These are phyloP conservation scores for Mortierella sp. DNA, from an alignment of 371 early-diverging fungal species.

Conservation along the genomic window DNA sequence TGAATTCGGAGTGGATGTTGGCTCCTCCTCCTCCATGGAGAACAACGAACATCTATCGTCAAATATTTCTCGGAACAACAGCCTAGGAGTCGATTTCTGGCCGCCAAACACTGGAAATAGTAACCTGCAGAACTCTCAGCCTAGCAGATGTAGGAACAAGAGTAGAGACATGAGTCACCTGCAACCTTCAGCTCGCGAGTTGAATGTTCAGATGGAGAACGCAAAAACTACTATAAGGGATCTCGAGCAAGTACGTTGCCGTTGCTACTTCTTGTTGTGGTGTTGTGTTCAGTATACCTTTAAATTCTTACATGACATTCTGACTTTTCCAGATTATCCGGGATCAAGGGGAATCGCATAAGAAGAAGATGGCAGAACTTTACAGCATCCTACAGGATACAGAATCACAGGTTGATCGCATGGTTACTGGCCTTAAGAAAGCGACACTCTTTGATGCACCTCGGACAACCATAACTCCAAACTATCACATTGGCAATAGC, in stretches of 20 bases:
- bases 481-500: background rate
- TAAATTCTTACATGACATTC: background rate
- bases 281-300: too few relatives aligned
- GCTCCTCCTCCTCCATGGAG: constrained; percentile 13
- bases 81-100: constrained; percentile 3
- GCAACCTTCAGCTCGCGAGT: constrained; percentile 42
- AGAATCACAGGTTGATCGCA: constrained; percentile 34
- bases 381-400: constrained; percentile 45
- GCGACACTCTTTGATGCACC: constrained; percentile 39
- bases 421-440: constrained; percentile 34
- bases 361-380: constrained; percentile 44
- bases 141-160: constrained; percentile 25
- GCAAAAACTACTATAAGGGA: constrained; percentile 55
- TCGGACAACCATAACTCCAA: constrained; percentile 15
- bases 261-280: background rate
- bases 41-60: constrained; percentile 5
- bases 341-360: constrained; percentile 44
- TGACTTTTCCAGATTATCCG: constrained; percentile 30
- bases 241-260: constrained; percentile 40
- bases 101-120: background rate
- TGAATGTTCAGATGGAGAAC: constrained; percentile 53
- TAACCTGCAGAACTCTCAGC: constrained; percentile 6
- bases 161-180: constrained; percentile 42
- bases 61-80: background rate
- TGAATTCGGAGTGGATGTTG: constrained; percentile 34